Conservation (phyloP, 805 yeast genomes). For the Kodamaea neixiangensis region DNA sequence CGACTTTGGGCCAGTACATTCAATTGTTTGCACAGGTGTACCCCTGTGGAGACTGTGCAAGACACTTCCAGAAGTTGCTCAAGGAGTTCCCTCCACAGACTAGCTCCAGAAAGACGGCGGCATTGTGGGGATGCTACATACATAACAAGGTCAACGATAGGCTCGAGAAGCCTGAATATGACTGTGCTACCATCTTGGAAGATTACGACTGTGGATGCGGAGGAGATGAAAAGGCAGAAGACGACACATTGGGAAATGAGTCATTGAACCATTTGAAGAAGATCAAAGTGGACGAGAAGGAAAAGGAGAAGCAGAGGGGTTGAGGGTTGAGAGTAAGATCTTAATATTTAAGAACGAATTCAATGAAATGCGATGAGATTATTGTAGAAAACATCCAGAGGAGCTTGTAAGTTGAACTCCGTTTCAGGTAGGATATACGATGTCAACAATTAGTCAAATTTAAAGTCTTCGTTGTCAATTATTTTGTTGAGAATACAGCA, state of each 20-base stretch:
- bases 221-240: constrained; percentile 58
- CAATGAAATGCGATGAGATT: not conserved
- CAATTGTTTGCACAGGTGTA: constrained; percentile 84
- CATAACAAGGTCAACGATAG: constrained; percentile 85
- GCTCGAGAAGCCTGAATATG: constrained; percentile 69
- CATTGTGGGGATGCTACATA: constrained; percentile 93
- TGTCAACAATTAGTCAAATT: no score
- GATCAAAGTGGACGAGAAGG: constrained; percentile 47
- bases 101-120: constrained; percentile 72
- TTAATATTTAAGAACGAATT: not conserved
- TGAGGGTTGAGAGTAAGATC: constrained; percentile 9
- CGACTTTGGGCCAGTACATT: constrained; percentile 64
- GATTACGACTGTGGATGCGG: constrained; percentile 98
- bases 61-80: constrained; percentile 77
- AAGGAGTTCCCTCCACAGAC: constrained; percentile 82
- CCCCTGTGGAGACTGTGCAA: constrained; percentile 97
- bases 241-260: constrained; percentile 38
- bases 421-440: no score
- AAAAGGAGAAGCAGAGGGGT: constrained; percentile 22
- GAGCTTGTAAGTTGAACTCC: no score
- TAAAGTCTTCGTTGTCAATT: no score
- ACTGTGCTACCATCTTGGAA: constrained; percentile 81
- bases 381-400: not conserved
- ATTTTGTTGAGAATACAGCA: no score
- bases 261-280: constrained; percentile 43